phyloP scores from a whole-genome alignment of 495 filamentous ascomycete species.

The Sporormia fimetaria region DNA sequence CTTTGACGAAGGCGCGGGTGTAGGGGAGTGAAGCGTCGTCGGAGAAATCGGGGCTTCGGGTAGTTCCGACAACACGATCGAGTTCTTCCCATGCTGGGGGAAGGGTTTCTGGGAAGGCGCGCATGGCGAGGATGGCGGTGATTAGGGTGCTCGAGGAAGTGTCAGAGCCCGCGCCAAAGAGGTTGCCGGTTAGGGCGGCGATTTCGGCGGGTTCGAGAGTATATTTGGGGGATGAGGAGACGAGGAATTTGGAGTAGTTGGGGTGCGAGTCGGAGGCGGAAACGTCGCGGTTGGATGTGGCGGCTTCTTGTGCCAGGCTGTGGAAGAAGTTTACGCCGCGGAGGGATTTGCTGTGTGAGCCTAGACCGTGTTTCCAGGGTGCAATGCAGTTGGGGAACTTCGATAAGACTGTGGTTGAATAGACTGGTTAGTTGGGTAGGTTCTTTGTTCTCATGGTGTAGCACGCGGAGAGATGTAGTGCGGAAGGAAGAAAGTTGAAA shows the following conservation, averaged over 20 bases:
- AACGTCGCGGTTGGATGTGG: too few relatives aligned
- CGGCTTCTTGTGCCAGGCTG: constrained; percentile 35
- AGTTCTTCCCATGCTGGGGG: constrained; percentile 31
- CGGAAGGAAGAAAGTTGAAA: neutral
- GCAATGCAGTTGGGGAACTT: constrained; percentile 32
- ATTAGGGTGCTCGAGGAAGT: constrained; percentile 29
- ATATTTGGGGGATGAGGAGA: constrained; percentile 34
- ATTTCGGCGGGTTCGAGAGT: constrained; percentile 33
- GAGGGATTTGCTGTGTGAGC: constrained; percentile 22
- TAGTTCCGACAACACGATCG: constrained; percentile 28
- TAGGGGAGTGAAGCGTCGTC: constrained; percentile 28
- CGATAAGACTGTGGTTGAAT: constrained; percentile 28
- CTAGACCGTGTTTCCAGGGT: constrained; percentile 35
- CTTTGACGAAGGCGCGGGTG: constrained; percentile 30
- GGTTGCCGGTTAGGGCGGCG: constrained; percentile 30
- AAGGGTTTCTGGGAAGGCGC: constrained; percentile 29
- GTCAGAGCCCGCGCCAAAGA: constrained; percentile 26
- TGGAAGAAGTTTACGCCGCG: constrained; percentile 35
- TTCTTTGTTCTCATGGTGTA: too few relatives aligned
- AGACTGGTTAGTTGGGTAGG: neutral
- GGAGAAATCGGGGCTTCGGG: constrained; percentile 28
- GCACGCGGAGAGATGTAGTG: too few relatives aligned
- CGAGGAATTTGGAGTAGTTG: constrained; percentile 35
- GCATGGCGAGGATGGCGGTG: constrained; percentile 31
- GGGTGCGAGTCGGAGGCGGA: too few relatives aligned